phyloP scores from a whole-genome alignment of 495 filamentous ascomycete species.

The Chaetomium fimeti region DNA sequence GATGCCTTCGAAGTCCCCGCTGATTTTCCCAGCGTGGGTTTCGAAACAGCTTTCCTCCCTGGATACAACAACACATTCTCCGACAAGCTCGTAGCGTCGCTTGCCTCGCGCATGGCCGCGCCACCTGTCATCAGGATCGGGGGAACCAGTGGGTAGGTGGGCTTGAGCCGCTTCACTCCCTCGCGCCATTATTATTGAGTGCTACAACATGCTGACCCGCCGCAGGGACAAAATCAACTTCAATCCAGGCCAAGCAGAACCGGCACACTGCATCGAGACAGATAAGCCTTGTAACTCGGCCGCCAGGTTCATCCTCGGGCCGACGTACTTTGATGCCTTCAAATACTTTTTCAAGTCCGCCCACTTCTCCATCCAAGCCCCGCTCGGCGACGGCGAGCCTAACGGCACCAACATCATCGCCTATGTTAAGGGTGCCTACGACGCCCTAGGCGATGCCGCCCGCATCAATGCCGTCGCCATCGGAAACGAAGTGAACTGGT shows the following conservation, averaged over 20 bases:
- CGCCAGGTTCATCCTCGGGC: neutral
- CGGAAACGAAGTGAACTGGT: neutral
- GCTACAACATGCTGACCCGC: neutral
- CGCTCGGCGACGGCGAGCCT: neutral
- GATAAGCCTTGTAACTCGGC: neutral
- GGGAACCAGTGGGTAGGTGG: neutral
- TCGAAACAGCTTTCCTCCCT: neutral
- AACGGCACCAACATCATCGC: neutral
- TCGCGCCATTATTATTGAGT: neutral
- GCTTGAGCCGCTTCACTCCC: neutral
- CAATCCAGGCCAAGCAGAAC: neutral
- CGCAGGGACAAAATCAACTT: neutral
- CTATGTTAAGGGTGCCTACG: neutral
- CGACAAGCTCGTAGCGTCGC: neutral
- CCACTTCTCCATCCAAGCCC: neutral
- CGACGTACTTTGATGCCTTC: neutral
- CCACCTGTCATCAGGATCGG: neutral
- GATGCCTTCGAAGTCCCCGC: neutral
- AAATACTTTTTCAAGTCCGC: neutral
- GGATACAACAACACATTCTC: neutral
- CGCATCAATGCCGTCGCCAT: neutral
- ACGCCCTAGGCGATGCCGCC: neutral
- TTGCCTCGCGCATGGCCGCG: constrained; percentile 2
- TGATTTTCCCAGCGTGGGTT: neutral
- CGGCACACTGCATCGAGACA: neutral